A percentile compares a stretch with the other conserved stretches of the same genome.
Evolutionary conservation across 768 basidiomycete species (phyloP).

Genomic region (Trametes maxima): DNA sequence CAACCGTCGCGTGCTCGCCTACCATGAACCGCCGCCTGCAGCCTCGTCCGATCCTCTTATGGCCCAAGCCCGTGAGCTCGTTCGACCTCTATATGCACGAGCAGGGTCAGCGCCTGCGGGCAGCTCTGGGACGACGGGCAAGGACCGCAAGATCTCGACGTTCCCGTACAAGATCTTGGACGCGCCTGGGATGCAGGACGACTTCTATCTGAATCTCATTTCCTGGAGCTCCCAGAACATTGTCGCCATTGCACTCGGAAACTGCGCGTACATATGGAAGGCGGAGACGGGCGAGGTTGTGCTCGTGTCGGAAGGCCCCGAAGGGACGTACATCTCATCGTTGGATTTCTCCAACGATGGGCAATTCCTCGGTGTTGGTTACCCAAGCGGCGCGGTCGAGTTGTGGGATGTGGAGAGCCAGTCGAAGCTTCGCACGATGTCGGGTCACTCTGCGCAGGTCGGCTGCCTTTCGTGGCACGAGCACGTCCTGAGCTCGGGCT

Average conservation of each 20-base stretch:
- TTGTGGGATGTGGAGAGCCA: slow-evolving; percentile 90
- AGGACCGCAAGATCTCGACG: slow-evolving; percentile 81
- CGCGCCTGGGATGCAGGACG: slow-evolving; percentile 90
- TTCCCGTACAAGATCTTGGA: slow-evolving; percentile 93
- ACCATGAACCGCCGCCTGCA: slow-evolving; percentile 82
- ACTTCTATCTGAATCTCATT: slow-evolving; percentile 95
- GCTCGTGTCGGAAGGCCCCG: slow-evolving; percentile 73
- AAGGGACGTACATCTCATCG: slow-evolving; percentile 73
- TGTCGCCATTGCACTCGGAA: slow-evolving; percentile 88
- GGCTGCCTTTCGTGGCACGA: slow-evolving; percentile 86
- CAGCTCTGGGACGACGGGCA: slow-evolving; percentile 58
- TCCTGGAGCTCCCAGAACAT: slow-evolving; percentile 87
- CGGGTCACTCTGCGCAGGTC: slow-evolving; percentile 81
- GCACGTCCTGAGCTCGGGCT: slow-evolving; percentile 85
- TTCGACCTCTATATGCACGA: slow-evolving; percentile 72
- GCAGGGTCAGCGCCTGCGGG: slow-evolving; percentile 65
- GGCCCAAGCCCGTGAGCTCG: slow-evolving; percentile 75
- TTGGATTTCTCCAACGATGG: slow-evolving; percentile 83
- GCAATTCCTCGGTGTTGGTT: slow-evolving; percentile 78
- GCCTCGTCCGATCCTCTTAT: slow-evolving; percentile 78
- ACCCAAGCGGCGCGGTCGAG: slow-evolving; percentile 84
- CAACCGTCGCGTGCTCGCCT: slow-evolving; percentile 83
- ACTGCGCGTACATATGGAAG: slow-evolving; percentile 90
- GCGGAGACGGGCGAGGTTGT: slow-evolving; percentile 88
- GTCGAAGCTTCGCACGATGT: slow-evolving; percentile 88